phyloP scores from a whole-genome alignment of 768 basidiomycete genomes.

The Serendipita sp. region DNA sequence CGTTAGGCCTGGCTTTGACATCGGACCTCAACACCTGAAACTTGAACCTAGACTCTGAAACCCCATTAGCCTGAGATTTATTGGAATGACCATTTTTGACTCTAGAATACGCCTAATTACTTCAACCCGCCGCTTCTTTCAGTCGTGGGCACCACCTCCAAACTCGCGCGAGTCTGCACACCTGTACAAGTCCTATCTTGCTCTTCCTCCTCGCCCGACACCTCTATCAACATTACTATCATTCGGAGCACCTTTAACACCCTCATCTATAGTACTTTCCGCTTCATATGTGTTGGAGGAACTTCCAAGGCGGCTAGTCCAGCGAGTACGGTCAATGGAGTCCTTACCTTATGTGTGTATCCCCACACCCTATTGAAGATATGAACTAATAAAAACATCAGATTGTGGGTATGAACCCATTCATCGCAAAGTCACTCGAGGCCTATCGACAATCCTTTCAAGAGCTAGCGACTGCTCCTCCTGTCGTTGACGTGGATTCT shows the following conservation, averaged over 20 bases:
- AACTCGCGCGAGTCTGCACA: conserved; percentile 34
- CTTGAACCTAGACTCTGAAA: not conserved
- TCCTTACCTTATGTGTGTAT: conserved; percentile 43
- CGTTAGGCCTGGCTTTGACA: too few species aligned
- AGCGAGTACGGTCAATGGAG: conserved; percentile 57
- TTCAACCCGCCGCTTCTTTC: conserved; percentile 1
- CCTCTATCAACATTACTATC: conserved; percentile 59
- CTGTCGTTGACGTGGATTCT: conserved; percentile 46
- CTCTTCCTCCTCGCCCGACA: conserved; percentile 47
- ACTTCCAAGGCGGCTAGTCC: conserved; percentile 60
- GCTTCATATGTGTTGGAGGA: conserved; percentile 58
- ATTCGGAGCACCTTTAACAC: conserved; percentile 55
- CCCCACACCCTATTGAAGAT: not conserved
- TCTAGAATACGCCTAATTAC: not conserved
- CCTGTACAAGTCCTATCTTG: conserved; percentile 45
- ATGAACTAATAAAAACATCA: not conserved
- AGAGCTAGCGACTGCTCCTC: conserved; percentile 48
- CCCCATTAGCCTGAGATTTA: too few species aligned
- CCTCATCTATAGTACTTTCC: conserved; percentile 55
- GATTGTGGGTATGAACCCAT: conserved; percentile 80
- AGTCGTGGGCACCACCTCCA: conserved; percentile 8
- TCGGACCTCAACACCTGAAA: not conserved
- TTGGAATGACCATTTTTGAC: not conserved
- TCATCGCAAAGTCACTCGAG: conserved; percentile 53
- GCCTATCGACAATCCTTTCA: conserved; percentile 55